A percentile compares a stretch with the other conserved stretches of the same genome.
phyloP scores from a whole-genome alignment of 2,329 filamentous ascomycete species.

The Aspergillus sp. region DNA sequence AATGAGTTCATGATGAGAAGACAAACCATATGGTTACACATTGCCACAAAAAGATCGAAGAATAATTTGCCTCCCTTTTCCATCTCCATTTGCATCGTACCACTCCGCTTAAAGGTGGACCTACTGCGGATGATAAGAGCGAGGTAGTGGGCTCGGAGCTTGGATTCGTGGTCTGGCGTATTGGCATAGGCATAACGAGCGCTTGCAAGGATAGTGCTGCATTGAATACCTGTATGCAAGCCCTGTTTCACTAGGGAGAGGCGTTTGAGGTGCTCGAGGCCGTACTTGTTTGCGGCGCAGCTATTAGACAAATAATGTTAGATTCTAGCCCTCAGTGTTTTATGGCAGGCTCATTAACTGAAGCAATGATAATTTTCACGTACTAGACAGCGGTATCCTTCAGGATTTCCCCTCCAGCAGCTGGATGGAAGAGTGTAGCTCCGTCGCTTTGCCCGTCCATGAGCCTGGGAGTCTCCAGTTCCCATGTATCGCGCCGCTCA shows the following conservation, averaged over 20 bases:
- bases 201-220: constrained; percentile 79
- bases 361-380: constrained; percentile 19
- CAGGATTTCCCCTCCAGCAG: constrained; percentile 66
- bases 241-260: constrained; percentile 86
- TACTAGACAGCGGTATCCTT: constrained; percentile 88
- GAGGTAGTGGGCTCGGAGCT: constrained; percentile 85
- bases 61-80: constrained; percentile 82
- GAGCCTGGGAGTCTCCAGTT: constrained; percentile 65
- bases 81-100: constrained; percentile 96
- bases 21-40: constrained; percentile 85
- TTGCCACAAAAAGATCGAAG: constrained; percentile 90
- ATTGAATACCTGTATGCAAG: constrained; percentile 79
- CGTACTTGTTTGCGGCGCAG: constrained; percentile 82
- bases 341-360: neutral
- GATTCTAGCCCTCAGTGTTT: neutral
- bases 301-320: constrained; percentile 22
- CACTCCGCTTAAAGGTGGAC: constrained; percentile 86
- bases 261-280: constrained; percentile 79
- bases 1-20: neutral
- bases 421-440: constrained; percentile 68
- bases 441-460: constrained; percentile 51
- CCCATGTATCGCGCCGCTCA: constrained; percentile 77
- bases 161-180: constrained; percentile 88
- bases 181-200: constrained; percentile 88
- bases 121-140: constrained; percentile 88